Conservation (phyloP, 345 rosid species). For the Nephelium lappaceum region DNA sequence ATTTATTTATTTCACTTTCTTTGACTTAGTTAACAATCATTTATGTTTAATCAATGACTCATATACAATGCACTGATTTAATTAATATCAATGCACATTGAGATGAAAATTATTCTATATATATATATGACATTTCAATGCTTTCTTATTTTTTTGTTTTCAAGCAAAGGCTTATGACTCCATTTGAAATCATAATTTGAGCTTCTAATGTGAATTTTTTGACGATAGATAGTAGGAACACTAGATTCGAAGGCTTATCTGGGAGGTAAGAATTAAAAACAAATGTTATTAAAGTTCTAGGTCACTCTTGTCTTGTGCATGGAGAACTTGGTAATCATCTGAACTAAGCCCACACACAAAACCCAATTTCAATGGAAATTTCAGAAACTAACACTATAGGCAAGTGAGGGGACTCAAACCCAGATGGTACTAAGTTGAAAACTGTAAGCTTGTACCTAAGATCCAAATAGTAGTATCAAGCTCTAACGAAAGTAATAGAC, state of each 20-base stretch:
- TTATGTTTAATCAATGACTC: too few relatives aligned
- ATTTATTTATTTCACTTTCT: too few relatives aligned
- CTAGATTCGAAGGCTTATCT: neutral
- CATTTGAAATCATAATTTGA: conserved; percentile 1
- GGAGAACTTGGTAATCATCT: neutral
- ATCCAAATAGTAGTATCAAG: neutral
- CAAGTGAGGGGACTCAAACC: neutral
- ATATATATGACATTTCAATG: too few relatives aligned
- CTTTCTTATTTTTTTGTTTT: neutral
- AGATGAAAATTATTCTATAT: too few relatives aligned
- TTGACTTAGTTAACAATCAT: too few relatives aligned
- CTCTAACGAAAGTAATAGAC: neutral
- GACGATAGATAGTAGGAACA: neutral
- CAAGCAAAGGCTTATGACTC: neutral
- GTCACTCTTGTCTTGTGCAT: neutral
- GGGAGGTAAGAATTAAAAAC: neutral
- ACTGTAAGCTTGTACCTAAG: neutral
- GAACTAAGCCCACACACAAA: neutral
- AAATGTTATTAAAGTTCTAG: neutral
- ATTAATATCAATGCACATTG: too few relatives aligned
- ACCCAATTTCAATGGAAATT: neutral
- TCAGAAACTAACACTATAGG: neutral
- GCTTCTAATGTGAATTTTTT: neutral
- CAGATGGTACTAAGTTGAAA: too few relatives aligned
- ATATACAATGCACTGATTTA: too few relatives aligned